phyloP scores from a whole-genome alignment of 768 basidiomycete species.

The Suillus luteus region DNA sequence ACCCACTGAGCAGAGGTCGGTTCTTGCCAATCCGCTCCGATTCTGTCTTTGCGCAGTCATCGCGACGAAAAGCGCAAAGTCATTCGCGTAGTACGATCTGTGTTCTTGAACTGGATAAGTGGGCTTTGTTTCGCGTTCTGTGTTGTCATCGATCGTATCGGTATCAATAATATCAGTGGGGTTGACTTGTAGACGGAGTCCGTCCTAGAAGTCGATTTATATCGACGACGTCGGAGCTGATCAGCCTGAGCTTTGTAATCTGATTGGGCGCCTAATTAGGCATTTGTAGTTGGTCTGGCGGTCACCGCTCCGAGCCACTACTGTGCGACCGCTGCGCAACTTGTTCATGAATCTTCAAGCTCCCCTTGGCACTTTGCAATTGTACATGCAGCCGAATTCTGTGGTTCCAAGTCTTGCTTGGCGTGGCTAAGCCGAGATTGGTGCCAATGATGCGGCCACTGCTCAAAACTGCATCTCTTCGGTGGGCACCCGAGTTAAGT shows the following conservation, averaged over 20 bases:
- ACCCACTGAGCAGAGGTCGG: constrained; percentile 29
- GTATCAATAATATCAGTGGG: too few species aligned
- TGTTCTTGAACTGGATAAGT: too few species aligned
- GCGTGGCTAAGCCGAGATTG: neutral
- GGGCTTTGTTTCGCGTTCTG: constrained; percentile 4
- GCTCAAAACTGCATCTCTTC: neutral
- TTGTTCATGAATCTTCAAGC: neutral
- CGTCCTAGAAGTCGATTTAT: too few species aligned
- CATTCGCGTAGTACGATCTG: too few species aligned
- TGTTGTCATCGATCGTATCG: too few species aligned
- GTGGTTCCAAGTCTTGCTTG: neutral
- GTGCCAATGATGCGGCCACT: neutral
- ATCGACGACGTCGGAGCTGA: too few species aligned
- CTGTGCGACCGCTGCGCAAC: too few species aligned
- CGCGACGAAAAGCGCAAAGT: too few species aligned
- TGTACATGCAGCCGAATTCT: neutral
- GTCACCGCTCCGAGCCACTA: too few species aligned
- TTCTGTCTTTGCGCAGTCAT: constrained; percentile 11
- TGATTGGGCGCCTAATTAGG: neutral
- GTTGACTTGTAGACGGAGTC: too few species aligned
- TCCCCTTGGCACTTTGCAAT: neutral
- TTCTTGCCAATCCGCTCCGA: constrained; percentile 22
- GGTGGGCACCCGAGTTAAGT: constrained; percentile 4
- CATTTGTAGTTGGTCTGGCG: neutral
- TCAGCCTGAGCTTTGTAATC: neutral